Base-by-base conservation (phyloP, 441 rosid species). In the Kokia cookei region DNA sequence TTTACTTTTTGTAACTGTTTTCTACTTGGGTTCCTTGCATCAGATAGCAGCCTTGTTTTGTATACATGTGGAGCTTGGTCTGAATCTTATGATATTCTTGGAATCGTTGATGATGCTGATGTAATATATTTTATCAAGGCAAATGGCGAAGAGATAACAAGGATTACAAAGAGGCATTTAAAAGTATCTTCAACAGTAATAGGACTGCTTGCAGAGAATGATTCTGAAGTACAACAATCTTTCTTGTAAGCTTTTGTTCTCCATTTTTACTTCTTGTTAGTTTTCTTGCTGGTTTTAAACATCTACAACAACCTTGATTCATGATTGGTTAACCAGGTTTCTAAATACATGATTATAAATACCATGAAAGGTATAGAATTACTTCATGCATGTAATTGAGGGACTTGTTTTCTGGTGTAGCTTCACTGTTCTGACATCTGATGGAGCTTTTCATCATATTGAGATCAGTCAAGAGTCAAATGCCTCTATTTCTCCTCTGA, bases 1-100 rank as follows among this genome's bases (percentile, higher is more conserved):
- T 42, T 42, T 42, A 9, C 45, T 42, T 42, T 40, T 43, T 73
- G 67, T 75, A 64, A 70, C 66, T 65, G 7, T 78, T 76, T 82
- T 51, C 78, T 65, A 81, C 63, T 75, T 83, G 24, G 85, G 73
- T 79, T 80, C 66, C 73, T 64, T 82, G 61, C 75, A 73, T 76
- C 86, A 96, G 99, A 89, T 73, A 75, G 83, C 77, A 75, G 81
- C 70, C 80, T 73, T 67, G 76, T 84, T 79, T 79, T 87, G 58
- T 93, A 84, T 84, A 82, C 82, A 69, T 83, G 78, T 77, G 97
- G 98, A 80, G 87, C 84, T 71, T 96, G 99, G 98, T 93, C 95
- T 10, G 99, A 89, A 82, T 76, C 84, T 74, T 91, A 88, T 76
- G 90, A 91, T 83, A 80, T 93, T 80, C 97, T 96, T 77, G 97